phyloP scores from a whole-genome alignment of 495 filamentous ascomycete species.

The Penicillium simplicissimum region DNA sequence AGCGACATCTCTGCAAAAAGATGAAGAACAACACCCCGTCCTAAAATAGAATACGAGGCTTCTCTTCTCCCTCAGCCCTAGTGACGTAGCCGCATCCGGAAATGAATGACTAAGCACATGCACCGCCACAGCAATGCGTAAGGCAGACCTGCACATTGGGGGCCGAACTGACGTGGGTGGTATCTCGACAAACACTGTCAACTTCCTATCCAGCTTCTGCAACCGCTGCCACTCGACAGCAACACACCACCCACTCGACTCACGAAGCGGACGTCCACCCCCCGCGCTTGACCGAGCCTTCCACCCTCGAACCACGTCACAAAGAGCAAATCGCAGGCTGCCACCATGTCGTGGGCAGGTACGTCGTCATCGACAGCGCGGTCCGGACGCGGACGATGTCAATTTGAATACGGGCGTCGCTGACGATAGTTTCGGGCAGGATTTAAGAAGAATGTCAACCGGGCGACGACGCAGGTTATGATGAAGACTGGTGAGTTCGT shows the following conservation, averaged over 20 bases:
- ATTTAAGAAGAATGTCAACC: conserved; percentile 99
- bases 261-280: neutral
- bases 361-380: conserved; percentile 18
- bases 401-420: neutral
- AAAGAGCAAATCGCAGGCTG: conserved; percentile 9
- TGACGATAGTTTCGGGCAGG: conserved; percentile 50
- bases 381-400: conserved; percentile 3
- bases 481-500: conserved; percentile 84
- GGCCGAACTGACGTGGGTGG: conserved; percentile 5
- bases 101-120: conserved; percentile 12
- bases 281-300: neutral
- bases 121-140: conserved; percentile 21
- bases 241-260: neutral
- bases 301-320: neutral
- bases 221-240: neutral
- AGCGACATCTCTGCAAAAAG: neutral
- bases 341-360: conserved; percentile 68
- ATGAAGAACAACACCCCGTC: neutral
- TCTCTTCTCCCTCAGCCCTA: conserved; percentile 8
- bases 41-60: neutral
- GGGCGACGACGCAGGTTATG: conserved; percentile 99
- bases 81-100: conserved; percentile 32
- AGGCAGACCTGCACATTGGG: conserved; percentile 14
- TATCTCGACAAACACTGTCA: neutral
- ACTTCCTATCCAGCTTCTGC: neutral